Evolutionary conservation across 108 stramenopile species (phyloP).

Genomic region (Skeletonema costatum): DNA sequence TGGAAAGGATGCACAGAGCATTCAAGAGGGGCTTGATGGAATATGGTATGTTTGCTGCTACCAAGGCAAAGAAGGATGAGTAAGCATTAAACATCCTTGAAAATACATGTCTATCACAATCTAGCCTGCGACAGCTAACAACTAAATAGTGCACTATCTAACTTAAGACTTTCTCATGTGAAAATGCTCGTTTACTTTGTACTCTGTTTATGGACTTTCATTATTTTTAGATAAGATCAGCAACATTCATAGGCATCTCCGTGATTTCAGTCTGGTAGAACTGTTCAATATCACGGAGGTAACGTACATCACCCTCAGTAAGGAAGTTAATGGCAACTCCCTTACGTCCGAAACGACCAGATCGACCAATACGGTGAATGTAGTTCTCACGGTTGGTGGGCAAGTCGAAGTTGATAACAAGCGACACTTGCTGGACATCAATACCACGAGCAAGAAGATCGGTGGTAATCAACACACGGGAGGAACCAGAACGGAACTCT

Average conservation of each 20-base stretch:
- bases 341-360: constrained; percentile 99
- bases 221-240: constrained; percentile 84
- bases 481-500: constrained; percentile 99
- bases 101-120: not conserved
- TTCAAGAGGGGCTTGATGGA: constrained; percentile 96
- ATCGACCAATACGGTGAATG: constrained; percentile 99
- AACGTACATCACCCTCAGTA: constrained; percentile 96
- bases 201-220: constrained; percentile 16
- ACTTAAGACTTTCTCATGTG: not conserved
- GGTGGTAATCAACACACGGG: constrained; percentile 99
- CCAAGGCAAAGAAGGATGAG: constrained; percentile 53
- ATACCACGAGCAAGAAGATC: constrained; percentile 96
- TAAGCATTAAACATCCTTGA: not conserved
- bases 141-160: not conserved
- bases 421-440: constrained; percentile 99
- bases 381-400: constrained; percentile 99
- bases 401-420: constrained; percentile 99
- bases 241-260: constrained; percentile 97
- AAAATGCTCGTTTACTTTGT: not conserved
- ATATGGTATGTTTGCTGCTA: constrained; percentile 95
- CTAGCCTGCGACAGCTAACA: too few species aligned
- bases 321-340: constrained; percentile 99
- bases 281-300: constrained; percentile 98
- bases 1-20: constrained; percentile 96
- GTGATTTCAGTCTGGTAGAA: constrained; percentile 99